Conservation (phyloP, 345 rosid species). For the Mallotus nudiflorus region DNA sequence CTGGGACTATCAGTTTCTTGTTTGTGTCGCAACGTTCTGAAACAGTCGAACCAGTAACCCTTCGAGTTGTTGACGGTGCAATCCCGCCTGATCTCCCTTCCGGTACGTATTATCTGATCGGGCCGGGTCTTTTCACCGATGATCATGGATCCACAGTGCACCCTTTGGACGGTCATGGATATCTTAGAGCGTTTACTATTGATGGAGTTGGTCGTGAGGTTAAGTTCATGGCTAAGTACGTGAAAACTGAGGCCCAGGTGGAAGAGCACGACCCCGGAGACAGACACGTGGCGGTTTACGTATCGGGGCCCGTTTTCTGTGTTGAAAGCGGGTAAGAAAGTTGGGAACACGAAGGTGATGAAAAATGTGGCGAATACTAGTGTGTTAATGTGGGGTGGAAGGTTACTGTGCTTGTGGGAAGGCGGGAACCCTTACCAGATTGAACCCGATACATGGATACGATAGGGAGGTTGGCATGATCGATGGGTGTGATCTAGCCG, state of each 20-base stretch:
- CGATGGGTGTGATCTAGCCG: constrained; percentile 31
- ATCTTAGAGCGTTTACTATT: constrained; percentile 66
- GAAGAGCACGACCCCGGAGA: constrained; percentile 71
- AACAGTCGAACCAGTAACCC: constrained; percentile 46
- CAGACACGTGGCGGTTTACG: constrained; percentile 79
- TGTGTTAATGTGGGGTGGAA: constrained; percentile 74
- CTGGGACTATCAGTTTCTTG: constrained; percentile 83
- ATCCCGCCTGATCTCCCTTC: constrained; percentile 70
- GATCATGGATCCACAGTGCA: constrained; percentile 93
- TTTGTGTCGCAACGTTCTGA: constrained; percentile 76
- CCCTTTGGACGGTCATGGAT: constrained; percentile 91
- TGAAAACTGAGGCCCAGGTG: constrained; percentile 74
- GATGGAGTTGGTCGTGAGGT: constrained; percentile 44
- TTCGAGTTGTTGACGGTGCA: constrained; percentile 52
- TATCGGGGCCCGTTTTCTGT: constrained; percentile 88
- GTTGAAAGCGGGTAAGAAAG: constrained; percentile 58
- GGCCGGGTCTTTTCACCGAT: constrained; percentile 82
- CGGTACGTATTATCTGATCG: constrained; percentile 80
- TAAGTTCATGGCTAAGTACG: constrained; percentile 75
- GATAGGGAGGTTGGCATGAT: constrained; percentile 46
- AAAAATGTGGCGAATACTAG: constrained; percentile 93
- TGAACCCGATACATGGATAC: constrained; percentile 70
- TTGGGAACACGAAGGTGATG: constrained; percentile 91
- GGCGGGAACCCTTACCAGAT: constrained; percentile 92
- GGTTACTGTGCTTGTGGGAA: constrained; percentile 85